Evolutionary conservation across 2,329 filamentous ascomycete genomes (phyloP).

Genomic region (Sporothrix variecibatus): DNA sequence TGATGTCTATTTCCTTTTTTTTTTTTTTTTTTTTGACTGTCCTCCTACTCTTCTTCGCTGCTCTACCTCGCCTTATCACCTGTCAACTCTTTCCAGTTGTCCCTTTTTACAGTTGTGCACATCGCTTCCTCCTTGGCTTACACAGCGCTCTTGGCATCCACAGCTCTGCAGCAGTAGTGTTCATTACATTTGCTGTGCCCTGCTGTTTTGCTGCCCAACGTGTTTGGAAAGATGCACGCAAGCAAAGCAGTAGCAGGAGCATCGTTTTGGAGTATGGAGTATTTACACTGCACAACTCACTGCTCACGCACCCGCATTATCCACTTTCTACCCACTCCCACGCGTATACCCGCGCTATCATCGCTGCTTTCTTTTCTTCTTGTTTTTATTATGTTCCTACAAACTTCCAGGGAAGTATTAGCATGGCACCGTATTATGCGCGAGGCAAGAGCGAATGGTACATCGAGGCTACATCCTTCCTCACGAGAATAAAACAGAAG

Average conservation of each 20-base stretch:
- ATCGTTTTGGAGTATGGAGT: background rate
- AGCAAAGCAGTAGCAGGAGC: background rate
- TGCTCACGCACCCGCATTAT: background rate
- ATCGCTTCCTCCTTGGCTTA: background rate
- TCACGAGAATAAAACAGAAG: background rate
- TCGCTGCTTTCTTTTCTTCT: background rate
- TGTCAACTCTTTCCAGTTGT: background rate
- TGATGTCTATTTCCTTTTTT: background rate
- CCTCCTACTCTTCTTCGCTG: background rate
- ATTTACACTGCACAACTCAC: conserved; percentile 5
- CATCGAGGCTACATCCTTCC: background rate
- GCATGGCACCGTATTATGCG: background rate
- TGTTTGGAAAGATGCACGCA: background rate
- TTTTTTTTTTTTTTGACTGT: background rate
- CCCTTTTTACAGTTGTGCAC: background rate
- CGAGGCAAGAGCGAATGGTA: background rate
- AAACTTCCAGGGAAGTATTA: background rate
- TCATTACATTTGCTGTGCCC: background rate
- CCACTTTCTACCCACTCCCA: background rate
- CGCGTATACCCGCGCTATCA: conserved; percentile 15
- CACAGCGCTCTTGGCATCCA: background rate
- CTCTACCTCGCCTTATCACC: background rate
- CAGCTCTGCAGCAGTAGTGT: conserved; percentile 8
- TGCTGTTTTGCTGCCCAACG: background rate
- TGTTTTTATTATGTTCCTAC: background rate